Base-by-base conservation (phyloP, 129 eudicot genomes). In the Artemisia argyi region DNA sequence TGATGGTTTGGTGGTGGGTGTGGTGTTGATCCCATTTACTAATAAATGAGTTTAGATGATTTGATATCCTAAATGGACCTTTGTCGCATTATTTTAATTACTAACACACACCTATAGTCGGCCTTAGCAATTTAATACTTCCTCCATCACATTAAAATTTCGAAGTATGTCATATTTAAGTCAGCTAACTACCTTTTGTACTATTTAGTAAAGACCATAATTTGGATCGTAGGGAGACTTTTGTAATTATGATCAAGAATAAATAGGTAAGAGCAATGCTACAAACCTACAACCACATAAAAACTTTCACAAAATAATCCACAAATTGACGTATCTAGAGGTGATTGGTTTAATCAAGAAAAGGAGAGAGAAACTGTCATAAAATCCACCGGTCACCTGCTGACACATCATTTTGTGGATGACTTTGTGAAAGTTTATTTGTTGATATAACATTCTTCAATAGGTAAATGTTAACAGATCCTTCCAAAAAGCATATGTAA, bases 161-260 rank as follows among this genome's bases (percentile, higher is more conserved):
- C 22, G 22, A 20, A 20, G 22, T 20, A 20, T 20, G 22, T 20
- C 1, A 20, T 20, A 20, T 20, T 20, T 20, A 20, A 20, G 1
- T 20, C 1, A 20, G 22, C 22, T 20, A 4, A 30, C 5, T 30
- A 30, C 6, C 39, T 30, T 5, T 4, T 30, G 11, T 56, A 32
- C 35, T n/a, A 20, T 60, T 47, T 72, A 60, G 68, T 60, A 17
- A 60, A 60, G 30, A 12, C 76, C n/a, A 72, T 20, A 58, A 20
- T 58, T 39, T 20, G 24, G 51, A 57, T 71, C 47, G 35, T 52
- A 54, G 28, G 66, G 47, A 72, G 22, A 20, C 22, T 20, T 20
- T 20, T 20, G 22, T 20, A 20, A 20, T 20, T 20, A 20, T 20
- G 22, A 20, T 47, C 28, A 26, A 60, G 58, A 47, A 28, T 73